Percentiles rank a stretch among this genome's conserved stretches.
These are phyloP conservation scores for Suhomyces prunicola DNA, from an alignment of 805 yeast genomes.

Conservation along the genomic window DNA sequence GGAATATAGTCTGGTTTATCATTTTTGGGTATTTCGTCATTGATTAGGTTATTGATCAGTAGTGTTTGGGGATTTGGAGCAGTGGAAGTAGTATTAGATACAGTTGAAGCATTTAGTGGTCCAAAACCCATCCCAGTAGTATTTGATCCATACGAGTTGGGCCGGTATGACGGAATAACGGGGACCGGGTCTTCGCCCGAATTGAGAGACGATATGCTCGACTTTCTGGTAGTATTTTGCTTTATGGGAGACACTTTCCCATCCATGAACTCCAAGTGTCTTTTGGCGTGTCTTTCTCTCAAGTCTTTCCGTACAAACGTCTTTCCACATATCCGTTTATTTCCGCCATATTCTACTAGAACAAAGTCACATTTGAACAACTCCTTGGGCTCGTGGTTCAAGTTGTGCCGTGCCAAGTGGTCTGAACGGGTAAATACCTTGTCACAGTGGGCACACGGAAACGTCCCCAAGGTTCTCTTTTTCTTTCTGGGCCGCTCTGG, in stretches of 20 bases:
- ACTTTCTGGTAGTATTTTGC: not conserved
- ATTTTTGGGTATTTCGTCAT: conserved; percentile 5
- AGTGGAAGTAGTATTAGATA: not conserved
- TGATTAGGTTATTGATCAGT: conserved; percentile 13
- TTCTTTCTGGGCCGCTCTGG: conserved; percentile 14
- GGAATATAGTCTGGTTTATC: not conserved
- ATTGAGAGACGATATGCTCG: not conserved
- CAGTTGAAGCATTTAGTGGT: not conserved
- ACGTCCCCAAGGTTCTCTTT: conserved; percentile 28
- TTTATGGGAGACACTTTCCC: not conserved
- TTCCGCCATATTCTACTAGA: conserved; percentile 39
- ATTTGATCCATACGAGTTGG: not conserved
- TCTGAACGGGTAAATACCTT: conserved; percentile 60
- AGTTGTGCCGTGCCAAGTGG: conserved; percentile 60
- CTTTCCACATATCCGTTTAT: conserved; percentile 48
- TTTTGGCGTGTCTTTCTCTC: conserved; percentile 36
- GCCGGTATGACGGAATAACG: not conserved
- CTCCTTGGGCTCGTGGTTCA: conserved; percentile 54
- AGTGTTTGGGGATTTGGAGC: not conserved
- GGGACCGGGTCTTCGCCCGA: conserved; percentile 1
- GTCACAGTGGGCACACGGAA: conserved; percentile 42
- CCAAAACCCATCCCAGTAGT: too few species aligned
- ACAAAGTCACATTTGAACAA: conserved; percentile 55
- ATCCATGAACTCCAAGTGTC: conserved; percentile 22
- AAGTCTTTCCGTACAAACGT: conserved; percentile 64